These are phyloP conservation scores for Pythium periplocum DNA, from an alignment of 352 stramenopile species.

Conservation along the genomic window DNA sequence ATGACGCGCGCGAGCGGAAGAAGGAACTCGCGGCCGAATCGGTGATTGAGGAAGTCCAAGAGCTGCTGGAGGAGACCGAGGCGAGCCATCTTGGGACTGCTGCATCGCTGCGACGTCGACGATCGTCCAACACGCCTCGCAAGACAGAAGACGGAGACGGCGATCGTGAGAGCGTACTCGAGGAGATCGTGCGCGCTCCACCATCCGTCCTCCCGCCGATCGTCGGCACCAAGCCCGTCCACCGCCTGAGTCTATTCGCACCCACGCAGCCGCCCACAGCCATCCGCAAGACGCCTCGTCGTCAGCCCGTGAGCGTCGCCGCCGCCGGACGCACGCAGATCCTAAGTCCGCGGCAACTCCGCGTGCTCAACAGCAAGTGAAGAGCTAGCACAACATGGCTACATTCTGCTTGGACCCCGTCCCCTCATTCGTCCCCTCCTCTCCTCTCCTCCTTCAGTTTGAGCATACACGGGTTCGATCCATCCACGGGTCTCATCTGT, in stretches of 20 bases:
- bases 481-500: constrained; percentile 13
- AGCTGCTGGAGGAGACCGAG: constrained; percentile 21
- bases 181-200: constrained; percentile 16
- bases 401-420: constrained; percentile 1
- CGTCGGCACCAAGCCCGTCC: no score
- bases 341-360: constrained; percentile 23
- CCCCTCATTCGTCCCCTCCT: background rate
- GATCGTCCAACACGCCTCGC: background rate
- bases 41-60: constrained; percentile 58
- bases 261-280: background rate
- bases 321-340: constrained; percentile 22
- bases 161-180: constrained; percentile 9
- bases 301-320: constrained; percentile 15
- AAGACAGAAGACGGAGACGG: constrained; percentile 1
- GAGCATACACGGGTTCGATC: constrained; percentile 17
- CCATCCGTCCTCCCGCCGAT: no score
- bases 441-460: constrained; percentile 14
- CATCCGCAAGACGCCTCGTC: constrained; percentile 22
- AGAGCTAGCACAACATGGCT: no score
- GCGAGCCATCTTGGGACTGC: no score
- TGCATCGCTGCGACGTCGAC: background rate
- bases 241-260: background rate
- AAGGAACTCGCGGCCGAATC: constrained; percentile 50
- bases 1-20: constrained; percentile 57
- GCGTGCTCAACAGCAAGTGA: constrained; percentile 6